Base-by-base conservation (phyloP, 1,284 basidiomycete species). In the Marasmius fiardii region DNA sequence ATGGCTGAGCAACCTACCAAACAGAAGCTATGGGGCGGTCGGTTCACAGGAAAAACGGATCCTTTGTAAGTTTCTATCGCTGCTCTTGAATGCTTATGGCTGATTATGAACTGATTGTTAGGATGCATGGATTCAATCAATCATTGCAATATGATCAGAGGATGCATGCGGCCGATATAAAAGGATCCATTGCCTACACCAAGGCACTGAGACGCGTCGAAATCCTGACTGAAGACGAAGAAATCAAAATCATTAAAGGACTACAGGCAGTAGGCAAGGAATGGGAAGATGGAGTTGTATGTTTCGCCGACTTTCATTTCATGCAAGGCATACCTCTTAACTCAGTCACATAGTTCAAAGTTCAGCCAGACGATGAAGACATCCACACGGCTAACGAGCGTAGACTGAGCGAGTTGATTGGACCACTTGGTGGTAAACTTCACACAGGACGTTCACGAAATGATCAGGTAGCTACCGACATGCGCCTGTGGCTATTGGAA, bases 361-460 rank as follows among this genome's bases (percentile, higher is more conserved):
- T 85, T 43, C 76, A 86, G 58, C 76, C 84, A 14, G 94, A 96
- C 64, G 96, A 99, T 68, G 96, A 99, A 68, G 96, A 99, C 68
- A 98, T 99, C 59, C 96, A 99, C 71, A 99, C 96, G n/a, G 97
- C 97, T 56, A 99, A 99, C 68, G 96, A 99, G 72, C 88, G 97
- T 53, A 83, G 96, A 31, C 74, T 99, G 63, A 93, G 88, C 61
- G 96, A 99, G 75, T 75, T 98, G 58, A 93, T 99, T 57, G 96
- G 96, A 0, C 79, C 89, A 20, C 82, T 95, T 10, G 92, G 92
- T 21, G 94, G 94, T 7, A 97, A 96, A 72, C 77, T 98, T 43
- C 96, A 99, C 71, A 99, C 97, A 0, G 97, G 96, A 37, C 86
- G 96, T 56, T 95, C 92, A 58, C 83, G 96, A 54, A 99, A 99